Evolutionary conservation across 2,329 filamentous ascomycete species (phyloP).

Genomic region (Trichoderma atroviride): DNA sequence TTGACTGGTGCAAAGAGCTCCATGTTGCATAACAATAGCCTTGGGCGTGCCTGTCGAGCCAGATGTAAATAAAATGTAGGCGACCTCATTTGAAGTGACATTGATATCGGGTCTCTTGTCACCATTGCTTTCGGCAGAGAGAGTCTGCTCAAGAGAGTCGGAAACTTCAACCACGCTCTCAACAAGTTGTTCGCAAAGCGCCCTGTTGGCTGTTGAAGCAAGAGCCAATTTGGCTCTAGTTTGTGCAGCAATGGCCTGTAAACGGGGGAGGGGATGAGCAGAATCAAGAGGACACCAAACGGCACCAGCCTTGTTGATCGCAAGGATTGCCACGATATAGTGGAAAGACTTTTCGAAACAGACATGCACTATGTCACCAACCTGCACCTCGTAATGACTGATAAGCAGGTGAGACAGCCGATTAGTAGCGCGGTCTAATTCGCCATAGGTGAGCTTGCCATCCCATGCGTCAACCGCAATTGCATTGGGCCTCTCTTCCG

Average conservation of each 20-base stretch:
- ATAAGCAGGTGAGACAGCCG: slow-evolving; percentile 27
- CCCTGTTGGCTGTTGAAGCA: not conserved
- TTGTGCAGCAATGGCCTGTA: slow-evolving; percentile 1
- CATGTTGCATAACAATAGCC: slow-evolving; percentile 22
- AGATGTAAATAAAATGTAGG: slow-evolving; percentile 19
- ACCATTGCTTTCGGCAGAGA: not conserved
- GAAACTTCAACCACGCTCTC: slow-evolving; percentile 17
- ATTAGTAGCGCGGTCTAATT: slow-evolving; percentile 27
- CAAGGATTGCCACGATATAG: slow-evolving; percentile 27
- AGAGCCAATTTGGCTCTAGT: slow-evolving; percentile 11
- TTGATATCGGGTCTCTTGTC: not conserved
- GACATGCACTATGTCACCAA: slow-evolving; percentile 23
- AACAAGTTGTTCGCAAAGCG: slow-evolving; percentile 1
- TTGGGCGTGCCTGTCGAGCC: slow-evolving; percentile 20
- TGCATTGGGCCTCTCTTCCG: not conserved
- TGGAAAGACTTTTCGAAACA: slow-evolving; percentile 30
- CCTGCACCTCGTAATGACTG: not conserved
- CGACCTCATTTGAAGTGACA: not conserved
- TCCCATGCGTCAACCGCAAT: slow-evolving; percentile 31
- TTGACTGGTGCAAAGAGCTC: slow-evolving; percentile 13
- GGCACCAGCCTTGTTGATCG: slow-evolving; percentile 25
- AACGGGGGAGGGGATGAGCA: slow-evolving; percentile 16
- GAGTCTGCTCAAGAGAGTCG: not conserved
- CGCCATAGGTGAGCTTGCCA: slow-evolving; percentile 28
- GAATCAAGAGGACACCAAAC: slow-evolving; percentile 28